Evolutionary conservation across 768 basidiomycete species (phyloP), one percentile per base, ranked within the genome.

Genomic region (Dentipellis sp.): DNA sequence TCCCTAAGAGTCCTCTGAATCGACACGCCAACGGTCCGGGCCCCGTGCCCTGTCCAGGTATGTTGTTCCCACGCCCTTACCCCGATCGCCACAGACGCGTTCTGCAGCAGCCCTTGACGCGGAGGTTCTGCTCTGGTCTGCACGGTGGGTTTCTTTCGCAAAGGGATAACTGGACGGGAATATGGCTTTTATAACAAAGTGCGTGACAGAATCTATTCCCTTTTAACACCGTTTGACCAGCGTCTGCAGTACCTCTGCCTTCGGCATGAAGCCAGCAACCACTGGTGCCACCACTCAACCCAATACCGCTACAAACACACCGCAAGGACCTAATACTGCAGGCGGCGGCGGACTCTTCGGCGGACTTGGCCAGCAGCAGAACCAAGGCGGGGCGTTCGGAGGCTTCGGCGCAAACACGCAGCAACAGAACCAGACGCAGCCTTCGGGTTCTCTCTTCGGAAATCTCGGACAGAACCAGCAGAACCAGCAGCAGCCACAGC

Each of bases 231-330:
- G 29, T 29, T 6, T 29, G 29, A 29, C 29, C 3, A 6, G 29
- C 29, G 6, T 29, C 29, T 29, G 29, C 29, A 64, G 55, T 17
- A 22, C 55, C 36, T 59, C 75, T 17, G 71, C 73, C 23, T 77
- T 78, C 65, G 71, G 75, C 22, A 62, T 73, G 45, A 73, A 74
- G 58, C 68, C 74, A 36, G 61, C 71, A 59, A 48, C 65, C 53
- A 50, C 67, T 63, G 51, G 50, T 51, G 17, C 35, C 53, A 38
- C 37, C 45, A 38, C 46, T 49, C 10, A 56, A 55, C 29, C 29
- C 29, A 29, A 29, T 29, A 29, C 29, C 29, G 29, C 29, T 29
- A 29, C 29, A 29, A 37, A 49, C 53, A 50, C 35, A 2, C 40
- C 40, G 4, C 40, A 42, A 19, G 19, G 19, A 3, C 14, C 40